Conservation (phyloP, 106 monocot genomes). For the Acorus calamus region DNA sequence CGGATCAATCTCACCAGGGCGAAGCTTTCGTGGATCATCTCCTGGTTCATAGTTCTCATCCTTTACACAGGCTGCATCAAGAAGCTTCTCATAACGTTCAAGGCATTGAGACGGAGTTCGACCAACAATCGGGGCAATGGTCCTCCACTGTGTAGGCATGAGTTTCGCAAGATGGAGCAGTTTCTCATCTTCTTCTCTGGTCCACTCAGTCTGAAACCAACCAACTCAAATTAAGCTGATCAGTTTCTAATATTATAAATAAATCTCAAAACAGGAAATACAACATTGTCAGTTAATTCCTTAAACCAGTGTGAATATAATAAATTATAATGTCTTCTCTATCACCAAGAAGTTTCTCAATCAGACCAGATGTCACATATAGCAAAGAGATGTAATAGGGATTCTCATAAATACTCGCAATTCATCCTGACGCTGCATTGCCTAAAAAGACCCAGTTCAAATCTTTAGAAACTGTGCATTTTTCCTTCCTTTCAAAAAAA, state of each 20-base stretch:
- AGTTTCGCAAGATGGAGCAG: conserved; percentile 95
- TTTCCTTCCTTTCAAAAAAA: too few species aligned
- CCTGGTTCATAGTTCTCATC: conserved; percentile 87
- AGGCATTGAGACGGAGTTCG: conserved; percentile 94
- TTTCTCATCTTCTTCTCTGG: conserved; percentile 97
- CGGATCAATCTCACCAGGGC: conserved; percentile 97
- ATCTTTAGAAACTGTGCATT: too few species aligned
- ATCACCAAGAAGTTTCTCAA: too few species aligned
- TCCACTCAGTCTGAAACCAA: conserved; percentile 90
- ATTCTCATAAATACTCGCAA: too few species aligned
- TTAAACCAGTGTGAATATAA: too few species aligned
- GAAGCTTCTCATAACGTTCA: conserved; percentile 92
- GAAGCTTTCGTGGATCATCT: conserved; percentile 87
- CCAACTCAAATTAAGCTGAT: background rate
- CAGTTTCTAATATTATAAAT: conserved; percentile 3
- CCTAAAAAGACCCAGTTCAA: too few species aligned
- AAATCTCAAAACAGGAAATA: too few species aligned
- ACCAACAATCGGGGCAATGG: conserved; percentile 97
- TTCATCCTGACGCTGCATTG: too few species aligned
- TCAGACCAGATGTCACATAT: too few species aligned
- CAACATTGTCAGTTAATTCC: too few species aligned
- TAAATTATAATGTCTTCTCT: too few species aligned
- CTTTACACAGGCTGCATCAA: conserved; percentile 90
- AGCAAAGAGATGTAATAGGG: too few species aligned
- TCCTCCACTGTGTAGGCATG: conserved; percentile 99